Conservation (phyloP, 441 rosid genomes). For the Breynia disticha region DNA sequence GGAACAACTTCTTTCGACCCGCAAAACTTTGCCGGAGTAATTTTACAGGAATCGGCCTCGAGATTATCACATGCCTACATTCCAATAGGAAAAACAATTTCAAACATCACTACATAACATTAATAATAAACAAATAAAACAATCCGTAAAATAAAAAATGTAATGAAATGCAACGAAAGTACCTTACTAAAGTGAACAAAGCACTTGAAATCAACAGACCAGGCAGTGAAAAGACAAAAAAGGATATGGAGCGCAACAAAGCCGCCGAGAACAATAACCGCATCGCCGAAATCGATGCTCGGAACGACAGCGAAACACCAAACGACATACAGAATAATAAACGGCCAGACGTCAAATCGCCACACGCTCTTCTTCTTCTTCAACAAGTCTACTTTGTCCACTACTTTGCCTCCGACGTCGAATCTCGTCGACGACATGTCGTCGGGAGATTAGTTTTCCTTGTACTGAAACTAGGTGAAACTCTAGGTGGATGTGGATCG, state of each 20-base stretch:
- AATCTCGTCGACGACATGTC: conserved; percentile 36
- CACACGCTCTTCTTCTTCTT: conserved; percentile 59
- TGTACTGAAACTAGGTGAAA: too few relatives aligned
- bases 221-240: conserved; percentile 73
- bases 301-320: conserved; percentile 57
- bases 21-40: conserved; percentile 86
- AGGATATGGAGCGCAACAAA: conserved; percentile 57
- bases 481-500: too few relatives aligned
- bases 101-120: conserved; percentile 1
- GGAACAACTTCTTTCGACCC: conserved; percentile 95
- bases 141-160: too few relatives aligned
- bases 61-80: conserved; percentile 60
- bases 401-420: conserved; percentile 79
- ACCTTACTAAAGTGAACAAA: conserved; percentile 70
- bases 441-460: too few relatives aligned
- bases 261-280: conserved; percentile 61
- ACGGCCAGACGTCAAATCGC: conserved; percentile 94
- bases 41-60: conserved; percentile 84
- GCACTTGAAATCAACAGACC: conserved; percentile 92
- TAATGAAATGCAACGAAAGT: not conserved
- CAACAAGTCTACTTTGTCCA: conserved; percentile 77
- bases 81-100: not conserved
- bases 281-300: conserved; percentile 66
- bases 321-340: conserved; percentile 47
- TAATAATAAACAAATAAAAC: not conserved